Evolutionary conservation across 352 stramenopile species (phyloP), one percentile per base, ranked within the genome.

Genomic region (Phytopythium ostracodes): DNA sequence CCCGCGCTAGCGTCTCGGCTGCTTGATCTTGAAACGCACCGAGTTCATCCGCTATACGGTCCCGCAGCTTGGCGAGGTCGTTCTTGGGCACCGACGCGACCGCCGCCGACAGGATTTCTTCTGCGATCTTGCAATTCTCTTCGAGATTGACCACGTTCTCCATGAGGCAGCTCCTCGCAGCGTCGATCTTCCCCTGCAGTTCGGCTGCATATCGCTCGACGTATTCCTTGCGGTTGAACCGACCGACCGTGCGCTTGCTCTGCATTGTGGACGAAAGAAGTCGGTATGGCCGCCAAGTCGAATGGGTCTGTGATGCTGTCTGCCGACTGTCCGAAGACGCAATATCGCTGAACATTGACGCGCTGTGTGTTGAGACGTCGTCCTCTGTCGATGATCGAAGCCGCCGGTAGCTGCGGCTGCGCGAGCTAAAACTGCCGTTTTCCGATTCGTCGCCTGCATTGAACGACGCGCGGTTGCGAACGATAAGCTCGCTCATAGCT

Each of bases 201-300:
- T 73, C 71, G 42, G 60, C 62, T 33, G 72, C 50, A 47, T 90
- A 94, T 22, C 73, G 58, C 33, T 82, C 64, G 33, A 88, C 59
- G 43, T 89, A 91, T 25, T 88, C 74, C 46, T 70, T 67, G 31
- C 81, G 72, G 25, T 64, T 73, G 22, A 55, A 58, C 22, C 72
- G 60, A 24, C 90, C 71, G 11, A 73, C 73, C 33, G 79, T 75
- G 35, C 60, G 49, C 38, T 80, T 87, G 6, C 69, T 68, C 35
- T 88, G 76, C 83, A 94, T 92, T 1, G 86, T 92, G 7, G 86
- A 89, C 4, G 83, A 79, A 17, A 91, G 70, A 8, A 94, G 75
- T 59, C 82, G 87, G 68, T 94, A 94, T 14, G 86, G 86, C 57
- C 74, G 74, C 86, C 86, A 94, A 4, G 73, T 69, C 14, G 55